Base-by-base conservation (phyloP, 208 protist genomes). In the Balamuthia mandrillaris region DNA sequence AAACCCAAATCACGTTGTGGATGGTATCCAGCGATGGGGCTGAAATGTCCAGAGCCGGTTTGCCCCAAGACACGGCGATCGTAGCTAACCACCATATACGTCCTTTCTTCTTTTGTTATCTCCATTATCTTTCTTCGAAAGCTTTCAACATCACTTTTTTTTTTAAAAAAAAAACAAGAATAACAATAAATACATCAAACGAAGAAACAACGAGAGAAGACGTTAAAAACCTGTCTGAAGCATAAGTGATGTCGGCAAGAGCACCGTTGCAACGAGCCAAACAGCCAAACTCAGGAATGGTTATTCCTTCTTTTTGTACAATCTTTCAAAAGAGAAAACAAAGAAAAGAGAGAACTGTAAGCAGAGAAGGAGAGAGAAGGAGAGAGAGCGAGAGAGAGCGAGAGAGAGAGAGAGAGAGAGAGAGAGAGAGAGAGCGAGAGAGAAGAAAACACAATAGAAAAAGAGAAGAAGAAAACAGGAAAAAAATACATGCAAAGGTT, bases 1-100 rank as follows among this genome's bases (percentile, higher is more conserved):
- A 54, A 24, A 54, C 47, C 56, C 52, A 84, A 47, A 44, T 93
- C 90, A 33, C 65, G 75, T 4, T 70, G 9, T n/a, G 70, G 3
- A 70, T 92, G 41, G 70, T 94, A 94, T 24, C 89, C 90, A 14
- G 85, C 91, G 37, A 94, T 90, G n/a, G 89, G 89, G 41, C 51
- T 84, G 72, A 94, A 94, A 49, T 94, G 91, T 2, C 91, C 91
- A 74, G 83, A 27, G 0, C 92, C 92, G 5, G 92, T 92, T 84
- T 94, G 92, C 27, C 75, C 70, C 5, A 94, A n/a, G 31, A 16
- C 37, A 5, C 54, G 87, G 42, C 92, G 47, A 54, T 49, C 51
- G 72, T 91, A 94, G 37, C 66, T 83, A 7, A 89, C 58, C 9
- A 94, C 90, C 9, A 93, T 33, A 54, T 87, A 56, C 41, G 45